A percentile compares a stretch with the other conserved stretches of the same genome.
Evolutionary conservation across 2,329 filamentous ascomycete species (phyloP).

Genomic region (Alternaria viburni): DNA sequence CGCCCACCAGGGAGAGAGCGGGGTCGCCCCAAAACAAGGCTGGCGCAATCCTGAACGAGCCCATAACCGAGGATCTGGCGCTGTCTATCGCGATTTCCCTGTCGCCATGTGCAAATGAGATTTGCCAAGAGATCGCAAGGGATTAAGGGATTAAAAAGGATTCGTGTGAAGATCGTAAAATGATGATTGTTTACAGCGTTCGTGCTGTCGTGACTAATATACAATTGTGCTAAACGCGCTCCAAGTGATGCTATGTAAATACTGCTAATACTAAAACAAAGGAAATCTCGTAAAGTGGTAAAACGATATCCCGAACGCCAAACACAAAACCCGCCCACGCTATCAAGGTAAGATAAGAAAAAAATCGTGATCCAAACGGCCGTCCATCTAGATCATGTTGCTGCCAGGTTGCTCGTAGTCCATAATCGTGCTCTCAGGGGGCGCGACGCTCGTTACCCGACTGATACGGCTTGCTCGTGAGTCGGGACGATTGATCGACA

Average conservation of each 20-base stretch:
- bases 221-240: not conserved
- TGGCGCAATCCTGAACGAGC: not conserved
- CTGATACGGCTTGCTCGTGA: constrained; percentile 33
- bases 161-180: not conserved
- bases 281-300: not conserved
- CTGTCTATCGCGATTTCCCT: not conserved
- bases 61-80: constrained; percentile 3
- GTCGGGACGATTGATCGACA: constrained; percentile 51
- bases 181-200: not conserved
- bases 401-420: constrained; percentile 34
- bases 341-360: constrained; percentile 8
- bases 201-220: not conserved
- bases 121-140: not conserved
- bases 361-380: constrained; percentile 1
- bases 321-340: constrained; percentile 11
- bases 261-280: constrained; percentile 1
- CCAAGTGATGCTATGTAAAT: not conserved
- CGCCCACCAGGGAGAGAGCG: not conserved
- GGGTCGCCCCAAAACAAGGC: constrained; percentile 1
- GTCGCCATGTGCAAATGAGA: not conserved
- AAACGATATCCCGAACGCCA: not conserved
- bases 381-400: constrained; percentile 35
- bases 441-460: constrained; percentile 37
- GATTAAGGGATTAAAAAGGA: not conserved
- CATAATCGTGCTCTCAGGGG: constrained; percentile 44